Evolutionary conservation across 148 eudicot species (phyloP), one percentile per base, ranked within the genome.

Genomic region (Fagopyrum esculentum): DNA sequence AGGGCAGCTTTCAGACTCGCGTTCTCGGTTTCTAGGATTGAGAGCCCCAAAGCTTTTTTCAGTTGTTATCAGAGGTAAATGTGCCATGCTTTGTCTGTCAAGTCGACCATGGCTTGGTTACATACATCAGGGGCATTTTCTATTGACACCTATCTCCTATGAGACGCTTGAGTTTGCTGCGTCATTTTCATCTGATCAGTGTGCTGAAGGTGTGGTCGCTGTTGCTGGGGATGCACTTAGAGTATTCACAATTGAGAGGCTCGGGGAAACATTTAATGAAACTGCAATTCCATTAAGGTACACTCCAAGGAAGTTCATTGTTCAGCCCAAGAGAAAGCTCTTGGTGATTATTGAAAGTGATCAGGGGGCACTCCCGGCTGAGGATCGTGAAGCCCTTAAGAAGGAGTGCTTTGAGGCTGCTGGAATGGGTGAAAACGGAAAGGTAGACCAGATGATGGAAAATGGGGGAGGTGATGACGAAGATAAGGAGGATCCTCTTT

Each of bases 21-120:
- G 99, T 71, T 90, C 99, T 8, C 86, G 99, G 49, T 95, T 95
- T 81, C 83, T 95, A 73, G 98, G 99, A 59, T 86, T 95, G 46
- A 84, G 93, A 81, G 86, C 99, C 16, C 98, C 98, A 3, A 95
- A 95, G 79, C 86, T 95, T 47, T 95, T 95, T 71, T 89, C 99
- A 52, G 85, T 95, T 46, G 61, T 72, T 45, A 88, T 95, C 43
- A 88, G 98, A 83, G 98, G 99, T 48, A 81, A 91, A 15, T 89
- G 89, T 55, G 99, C 99, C 16, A 95, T 90, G 98, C 94, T 95
- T 79, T 95, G 97, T 77, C 81, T 95, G 84, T 95, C 99, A 64
- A 95, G 99, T 79, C 84, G 99, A 72, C 98, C 99, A 26, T 95
- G 99, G 99, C 91, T 95, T 60, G 99, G 99, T 70, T 92, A 95